A percentile compares a stretch with the other conserved stretches of the same genome.
Conservation (phyloP, 345 rosid species). For the Litchi chinensis region DNA sequence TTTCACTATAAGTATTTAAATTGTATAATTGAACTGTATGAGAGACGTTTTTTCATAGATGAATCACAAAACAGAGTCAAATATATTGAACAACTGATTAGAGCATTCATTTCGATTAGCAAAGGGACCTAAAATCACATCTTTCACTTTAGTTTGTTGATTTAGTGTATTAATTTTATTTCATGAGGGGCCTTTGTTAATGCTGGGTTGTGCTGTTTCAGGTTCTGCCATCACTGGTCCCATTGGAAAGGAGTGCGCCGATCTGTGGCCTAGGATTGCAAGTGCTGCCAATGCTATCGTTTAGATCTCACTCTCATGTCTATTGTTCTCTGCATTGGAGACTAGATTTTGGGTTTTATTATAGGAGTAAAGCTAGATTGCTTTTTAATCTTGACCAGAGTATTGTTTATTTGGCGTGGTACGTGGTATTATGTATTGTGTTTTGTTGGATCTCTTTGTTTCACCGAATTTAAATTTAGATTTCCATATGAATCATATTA, state of each 20-base stretch:
- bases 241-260: slow-evolving; percentile 93
- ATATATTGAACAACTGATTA: too few relatives aligned
- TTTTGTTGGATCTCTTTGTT: not conserved
- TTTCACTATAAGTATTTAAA: not conserved
- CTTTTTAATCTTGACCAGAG: not conserved
- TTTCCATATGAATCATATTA: not conserved
- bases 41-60: too few relatives aligned
- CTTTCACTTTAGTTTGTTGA: not conserved
- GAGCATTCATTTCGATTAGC: too few relatives aligned
- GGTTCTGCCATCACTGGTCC: slow-evolving; percentile 96
- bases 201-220: slow-evolving; percentile 19
- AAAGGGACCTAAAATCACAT: too few relatives aligned
- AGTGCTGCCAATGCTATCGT: slow-evolving; percentile 90
- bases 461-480: not conserved
- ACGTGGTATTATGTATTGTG: not conserved
- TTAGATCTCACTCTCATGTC: slow-evolving; percentile 4
- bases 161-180: not conserved
- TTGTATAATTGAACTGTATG: not conserved
- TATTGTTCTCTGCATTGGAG: not conserved
- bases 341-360: not conserved
- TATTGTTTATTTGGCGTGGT: not conserved
- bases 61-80: too few relatives aligned
- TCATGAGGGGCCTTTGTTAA: not conserved
- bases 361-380: not conserved
- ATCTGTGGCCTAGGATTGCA: slow-evolving; percentile 95